Base-by-base conservation (phyloP, 345 rosid species). In the Eucalyptus tenuipes region DNA sequence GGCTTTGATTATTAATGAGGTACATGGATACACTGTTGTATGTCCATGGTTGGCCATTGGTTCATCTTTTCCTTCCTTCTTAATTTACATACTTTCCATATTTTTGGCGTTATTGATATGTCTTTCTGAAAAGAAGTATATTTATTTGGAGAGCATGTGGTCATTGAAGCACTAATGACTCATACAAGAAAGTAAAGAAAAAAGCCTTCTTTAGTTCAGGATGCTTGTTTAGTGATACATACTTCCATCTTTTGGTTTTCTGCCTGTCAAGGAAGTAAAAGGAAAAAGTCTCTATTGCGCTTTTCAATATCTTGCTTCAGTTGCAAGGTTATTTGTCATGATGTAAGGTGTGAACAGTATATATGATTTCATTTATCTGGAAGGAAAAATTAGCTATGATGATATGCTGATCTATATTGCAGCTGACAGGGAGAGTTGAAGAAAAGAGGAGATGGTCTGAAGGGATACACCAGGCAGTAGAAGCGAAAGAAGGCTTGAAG, bases 401-500 rank as follows among this genome's bases (percentile, higher is more conserved):
- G 61, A 24, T 48, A 49, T 85, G 57, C 45, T 80, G 61, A 79
- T 55, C 53, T 87, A 29, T 91, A 71, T 86, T 93, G 90, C 94
- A 97, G 99, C 89, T 97, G 91, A 97, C 99, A 31, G 99, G 99
- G 90, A 94, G 99, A 94, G 98, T 96, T 89, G 99, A 97, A 93
- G 99, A 97, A 92, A 97, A 95, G 91, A 94, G 97, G 93, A 95
- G 99, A 93, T 97, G 99, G 99, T 95, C 98, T 61, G 99, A 96
- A 12, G 99, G 99, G 88, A 95, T 97, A 91, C 99, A 97, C 92
- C 99, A 97, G 93, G 97, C 99, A 86, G 99, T 97, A 87, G 99
- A 97, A 93, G 99, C 99, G 86, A 97, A 97, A 94, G 99, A 97
- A 92, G 99, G 98, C 91, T 90, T 97, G 89, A 92, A 95, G 91